Evolutionary conservation across 148 eudicot genomes (phyloP).

Genomic region (Fallopia convolvulus): DNA sequence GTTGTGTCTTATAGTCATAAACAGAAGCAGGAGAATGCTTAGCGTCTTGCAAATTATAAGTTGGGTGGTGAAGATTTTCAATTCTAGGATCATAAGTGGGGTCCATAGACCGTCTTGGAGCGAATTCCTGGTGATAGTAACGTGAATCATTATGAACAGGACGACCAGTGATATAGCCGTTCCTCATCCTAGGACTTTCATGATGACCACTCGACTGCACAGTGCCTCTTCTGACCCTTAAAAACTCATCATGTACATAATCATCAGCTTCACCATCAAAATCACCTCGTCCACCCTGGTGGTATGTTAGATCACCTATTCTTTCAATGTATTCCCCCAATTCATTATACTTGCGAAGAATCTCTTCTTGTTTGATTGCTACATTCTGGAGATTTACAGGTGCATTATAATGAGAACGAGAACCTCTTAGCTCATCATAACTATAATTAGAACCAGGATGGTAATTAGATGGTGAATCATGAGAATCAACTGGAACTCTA

Average conservation of each 20-base stretch:
- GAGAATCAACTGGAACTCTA: conserved; percentile 25
- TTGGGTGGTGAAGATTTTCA: conserved; percentile 33
- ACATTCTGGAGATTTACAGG: conserved; percentile 20
- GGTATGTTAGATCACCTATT: conserved; percentile 25
- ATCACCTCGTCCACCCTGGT: conserved; percentile 23
- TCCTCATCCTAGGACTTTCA: conserved; percentile 15
- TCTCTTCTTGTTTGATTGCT: conserved; percentile 32
- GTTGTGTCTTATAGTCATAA: neutral
- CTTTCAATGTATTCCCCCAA: conserved; percentile 46
- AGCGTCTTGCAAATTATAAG: neutral
- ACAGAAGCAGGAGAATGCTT: neutral
- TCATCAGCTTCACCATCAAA: conserved; percentile 21
- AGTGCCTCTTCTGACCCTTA: conserved; percentile 24
- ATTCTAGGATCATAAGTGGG: conserved; percentile 22
- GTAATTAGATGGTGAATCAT: neutral
- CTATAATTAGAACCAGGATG: neutral
- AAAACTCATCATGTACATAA: conserved; percentile 30
- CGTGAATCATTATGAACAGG: conserved; percentile 16
- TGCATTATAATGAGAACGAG: conserved; percentile 17
- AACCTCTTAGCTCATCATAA: neutral
- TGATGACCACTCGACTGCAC: conserved; percentile 20
- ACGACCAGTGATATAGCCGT: conserved; percentile 17
- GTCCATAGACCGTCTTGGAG: conserved; percentile 26
- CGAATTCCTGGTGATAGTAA: conserved; percentile 22
- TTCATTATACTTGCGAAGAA: conserved; percentile 50